Evolutionary conservation across 2,329 filamentous ascomycete species (phyloP), one percentile per base, ranked within the genome.

Genomic region (Trichoderma pleuroti): DNA sequence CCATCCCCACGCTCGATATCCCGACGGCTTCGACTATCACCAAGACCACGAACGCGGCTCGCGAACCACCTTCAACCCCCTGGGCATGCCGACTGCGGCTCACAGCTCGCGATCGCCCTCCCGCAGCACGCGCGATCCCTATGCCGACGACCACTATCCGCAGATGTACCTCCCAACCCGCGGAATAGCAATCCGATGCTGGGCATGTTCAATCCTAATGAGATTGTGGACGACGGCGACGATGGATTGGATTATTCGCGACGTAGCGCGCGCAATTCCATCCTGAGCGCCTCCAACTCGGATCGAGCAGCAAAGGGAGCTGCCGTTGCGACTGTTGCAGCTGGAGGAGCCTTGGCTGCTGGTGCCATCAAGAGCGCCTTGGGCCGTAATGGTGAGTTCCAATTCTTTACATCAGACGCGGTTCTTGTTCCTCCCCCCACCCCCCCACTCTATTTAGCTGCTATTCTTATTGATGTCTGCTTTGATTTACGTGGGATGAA

Each of bases 201-300:
- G 5, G 87, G 87, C 49, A 82, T 87, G 2, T 86, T 96, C 71
- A 90, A 97, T 78, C 93, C 94, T 3, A 89, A 92, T 76, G 90
- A 91, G 16, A 94, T 97, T 73, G 88, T 87, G 26, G 94, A 97
- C 78, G 94, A 98, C 77, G 93, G 93, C 32, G 94, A 97, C 76
- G 94, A 97, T 78, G 93, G 92, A 1, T 86, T 96, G 65, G 85
- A 87, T 5, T 90, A 87, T 75, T 82, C 80, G 64, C 81, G 79
- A 61, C 77, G 76, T 57, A 78, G 76, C 49, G 77, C 80, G 78
- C 85, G 87, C 72, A 86, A 84, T 73, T 90, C 91, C 42, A 86
- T 91, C 78, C 80, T 91, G 42, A 89, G 87, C 71, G 81, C 89
- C 4, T 84, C 85, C 10, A 82, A 84, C 49, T 83, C 85, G 26